A percentile compares a stretch with the other conserved stretches of the same genome.
Evolutionary conservation across 2,329 filamentous ascomycete genomes (phyloP).

Genomic region (Chaetomiaceae sp.): DNA sequence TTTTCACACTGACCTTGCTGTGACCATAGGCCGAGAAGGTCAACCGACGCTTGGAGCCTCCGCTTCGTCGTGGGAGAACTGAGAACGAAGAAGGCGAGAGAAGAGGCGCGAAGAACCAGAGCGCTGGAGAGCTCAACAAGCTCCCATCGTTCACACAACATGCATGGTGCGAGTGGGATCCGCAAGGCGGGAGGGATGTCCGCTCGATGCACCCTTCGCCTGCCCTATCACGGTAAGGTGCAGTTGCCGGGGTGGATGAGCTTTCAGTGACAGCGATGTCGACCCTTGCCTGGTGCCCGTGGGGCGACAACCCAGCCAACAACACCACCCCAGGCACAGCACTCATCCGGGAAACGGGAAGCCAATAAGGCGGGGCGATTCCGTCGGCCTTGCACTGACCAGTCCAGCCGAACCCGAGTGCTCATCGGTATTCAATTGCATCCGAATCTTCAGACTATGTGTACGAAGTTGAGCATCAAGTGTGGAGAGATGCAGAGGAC

Average conservation of each 20-base stretch:
- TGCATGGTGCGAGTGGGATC: not conserved
- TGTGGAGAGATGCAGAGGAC: no score
- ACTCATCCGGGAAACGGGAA: constrained; percentile 18
- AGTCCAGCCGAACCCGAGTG: no score
- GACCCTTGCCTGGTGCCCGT: no score
- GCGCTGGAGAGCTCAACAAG: not conserved
- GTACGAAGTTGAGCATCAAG: no score
- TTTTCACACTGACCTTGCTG: not conserved
- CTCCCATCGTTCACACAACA: not conserved
- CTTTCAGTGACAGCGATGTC: no score
- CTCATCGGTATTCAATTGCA: no score
- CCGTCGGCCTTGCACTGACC: no score
- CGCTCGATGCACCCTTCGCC: not conserved
- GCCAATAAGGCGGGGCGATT: constrained; percentile 13
- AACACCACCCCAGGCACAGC: constrained; percentile 7
- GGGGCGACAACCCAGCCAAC: constrained; percentile 12
- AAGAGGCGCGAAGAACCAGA: not conserved
- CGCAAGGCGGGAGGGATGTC: not conserved
- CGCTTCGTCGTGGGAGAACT: not conserved
- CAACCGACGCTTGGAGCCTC: not conserved
- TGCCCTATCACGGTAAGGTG: constrained; percentile 11
- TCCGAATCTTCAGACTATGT: no score
- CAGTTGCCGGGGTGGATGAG: constrained; percentile 12
- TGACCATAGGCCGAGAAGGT: not conserved
- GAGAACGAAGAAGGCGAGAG: not conserved